These are phyloP conservation scores for Chenopodium berlandieri DNA, from an alignment of 148 eudicot genomes.

Conservation along the genomic window DNA sequence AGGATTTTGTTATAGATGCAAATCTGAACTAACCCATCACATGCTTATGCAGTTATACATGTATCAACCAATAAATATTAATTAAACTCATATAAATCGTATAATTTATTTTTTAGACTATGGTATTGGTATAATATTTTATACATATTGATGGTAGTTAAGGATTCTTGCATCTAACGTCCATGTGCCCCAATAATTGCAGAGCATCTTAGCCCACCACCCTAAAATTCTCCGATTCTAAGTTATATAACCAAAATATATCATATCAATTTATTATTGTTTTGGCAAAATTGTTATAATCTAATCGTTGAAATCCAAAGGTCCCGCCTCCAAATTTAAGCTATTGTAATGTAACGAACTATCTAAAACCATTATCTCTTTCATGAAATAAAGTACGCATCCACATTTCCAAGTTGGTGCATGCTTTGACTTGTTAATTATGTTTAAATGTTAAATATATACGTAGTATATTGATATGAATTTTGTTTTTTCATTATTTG, in stretches of 20 bases:
- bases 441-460: too few species aligned
- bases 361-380: too few species aligned
- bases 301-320: not conserved
- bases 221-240: not conserved
- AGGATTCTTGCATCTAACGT: slow-evolving; percentile 2
- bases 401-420: too few species aligned
- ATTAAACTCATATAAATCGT: too few species aligned
- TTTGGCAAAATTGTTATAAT: not conserved
- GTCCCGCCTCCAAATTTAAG: not conserved
- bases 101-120: too few species aligned
- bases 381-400: too few species aligned
- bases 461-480: too few species aligned
- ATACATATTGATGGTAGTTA: not conserved
- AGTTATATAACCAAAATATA: not conserved
- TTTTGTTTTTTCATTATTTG: too few species aligned
- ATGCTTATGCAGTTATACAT: not conserved
- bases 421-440: too few species aligned
- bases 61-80: too few species aligned
- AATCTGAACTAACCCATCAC: not conserved
- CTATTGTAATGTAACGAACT: not conserved
- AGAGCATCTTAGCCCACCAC: slow-evolving; percentile 3
- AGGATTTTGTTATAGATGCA: not conserved
- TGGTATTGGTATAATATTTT: not conserved
- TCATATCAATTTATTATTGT: not conserved
- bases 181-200: slow-evolving; percentile 9